Base-by-base conservation (phyloP, 306 rosid species). In the Hippophae gyantsensis region DNA sequence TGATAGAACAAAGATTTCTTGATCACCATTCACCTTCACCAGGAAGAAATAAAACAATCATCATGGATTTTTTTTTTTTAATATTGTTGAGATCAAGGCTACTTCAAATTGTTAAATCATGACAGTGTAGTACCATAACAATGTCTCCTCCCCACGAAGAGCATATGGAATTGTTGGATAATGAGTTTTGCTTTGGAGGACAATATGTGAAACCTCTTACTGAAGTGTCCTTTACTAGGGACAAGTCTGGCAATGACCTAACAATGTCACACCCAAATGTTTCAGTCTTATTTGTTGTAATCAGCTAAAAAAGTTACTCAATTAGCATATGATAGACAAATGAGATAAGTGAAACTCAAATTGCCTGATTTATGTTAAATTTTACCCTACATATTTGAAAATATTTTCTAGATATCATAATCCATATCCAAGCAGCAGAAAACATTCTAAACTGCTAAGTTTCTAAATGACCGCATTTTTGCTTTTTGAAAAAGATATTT, bases 231-330 rank as follows among this genome's bases (percentile, higher is more conserved):
- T 62, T 76, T 64, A 76, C 53, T 56, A 76, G 62, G 60, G 87
- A 83, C 32, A 87, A 62, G 55, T 83, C 98, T 42, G 87, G 96
- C 76, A 90, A 76, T 49, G 89, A 87, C 86, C 98, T 90, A 52
- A 32, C n/a, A 42, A 71, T 72, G 58, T 44, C 56, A 53, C 32
- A 58, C 52, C 53, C 13, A 56, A 3, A 42, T 55, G 41, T 55
- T 18, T 66, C 26, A 53, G 47, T 48, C 41, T 60, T 60, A 63
- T 59, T 52, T 56, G 1, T 25, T 12, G 14, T 13, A 49, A 49
- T 49, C 18, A 49, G 23, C 26, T 49, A 4, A 10, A 49, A 32
- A 2, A 4, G 38, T 32, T 32, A 32, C 38, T 49, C 52, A 12
- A 49, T 12, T 23, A 13, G 23, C 13, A 49, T 49, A 5, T 12